Evolutionary conservation across 192 early-diverging fungal genomes (phyloP).

Genomic region (Piromyces finnis): DNA sequence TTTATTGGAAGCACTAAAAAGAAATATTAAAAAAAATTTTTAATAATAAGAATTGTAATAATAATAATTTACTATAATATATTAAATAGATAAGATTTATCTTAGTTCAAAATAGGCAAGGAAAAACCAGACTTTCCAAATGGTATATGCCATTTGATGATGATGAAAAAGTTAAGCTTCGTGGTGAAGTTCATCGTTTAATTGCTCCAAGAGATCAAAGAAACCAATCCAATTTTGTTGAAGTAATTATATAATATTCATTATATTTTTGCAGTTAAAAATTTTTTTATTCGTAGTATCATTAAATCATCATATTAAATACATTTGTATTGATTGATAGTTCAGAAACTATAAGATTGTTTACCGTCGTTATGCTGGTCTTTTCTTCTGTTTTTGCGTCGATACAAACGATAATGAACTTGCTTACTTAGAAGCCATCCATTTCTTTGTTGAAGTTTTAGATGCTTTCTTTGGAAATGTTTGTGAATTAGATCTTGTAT

Average conservation of each 20-base stretch:
- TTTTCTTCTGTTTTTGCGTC: constrained; percentile 98
- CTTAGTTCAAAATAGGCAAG: constrained; percentile 94
- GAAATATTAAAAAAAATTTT: too few relatives aligned
- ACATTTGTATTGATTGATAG: too few relatives aligned
- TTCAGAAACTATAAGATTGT: constrained; percentile 97
- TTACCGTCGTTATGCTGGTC: constrained; percentile 80
- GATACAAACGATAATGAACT: constrained; percentile 98
- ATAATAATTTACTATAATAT: not conserved
- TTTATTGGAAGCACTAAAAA: too few relatives aligned
- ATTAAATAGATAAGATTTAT: constrained; percentile 69
- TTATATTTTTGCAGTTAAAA: too few relatives aligned
- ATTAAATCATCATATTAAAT: too few relatives aligned
- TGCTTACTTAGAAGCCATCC: constrained; percentile 86
- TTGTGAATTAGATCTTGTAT: constrained; percentile 93
- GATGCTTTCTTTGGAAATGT: constrained; percentile 98
- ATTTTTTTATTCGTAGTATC: too few relatives aligned
- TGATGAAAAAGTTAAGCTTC: constrained; percentile 83
- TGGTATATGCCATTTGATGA: constrained; percentile 93
- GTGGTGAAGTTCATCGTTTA: constrained; percentile 86
- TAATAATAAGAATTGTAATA: too few relatives aligned
- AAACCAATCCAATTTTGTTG: constrained; percentile 94
- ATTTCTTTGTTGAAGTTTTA: constrained; percentile 96
- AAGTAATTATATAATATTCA: constrained; percentile 35
- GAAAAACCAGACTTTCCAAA: constrained; percentile 90
- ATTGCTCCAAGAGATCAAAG: constrained; percentile 93